Conservation (phyloP, 371 early-diverging fungal genomes). For the Enteropsectra breve region DNA sequence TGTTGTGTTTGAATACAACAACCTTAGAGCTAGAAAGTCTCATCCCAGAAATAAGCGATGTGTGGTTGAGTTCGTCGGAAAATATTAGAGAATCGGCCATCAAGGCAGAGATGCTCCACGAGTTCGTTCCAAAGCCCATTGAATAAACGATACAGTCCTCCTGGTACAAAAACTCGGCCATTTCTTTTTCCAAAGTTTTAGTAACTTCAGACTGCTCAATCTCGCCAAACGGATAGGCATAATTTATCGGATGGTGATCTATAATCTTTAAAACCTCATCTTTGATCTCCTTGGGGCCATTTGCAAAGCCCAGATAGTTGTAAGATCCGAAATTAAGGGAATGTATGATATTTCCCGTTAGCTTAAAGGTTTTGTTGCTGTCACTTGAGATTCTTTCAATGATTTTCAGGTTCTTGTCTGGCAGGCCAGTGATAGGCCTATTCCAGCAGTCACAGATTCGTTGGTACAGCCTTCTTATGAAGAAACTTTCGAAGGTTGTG, state of each 20-base stretch:
- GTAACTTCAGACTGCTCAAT: constrained; percentile 66
- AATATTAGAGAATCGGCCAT: constrained; percentile 78
- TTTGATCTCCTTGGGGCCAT: constrained; percentile 74
- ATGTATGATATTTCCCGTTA: constrained; percentile 71
- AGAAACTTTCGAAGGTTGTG: constrained; percentile 88
- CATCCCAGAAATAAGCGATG: constrained; percentile 83
- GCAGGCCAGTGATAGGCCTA: constrained; percentile 82
- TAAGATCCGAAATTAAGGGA: constrained; percentile 91
- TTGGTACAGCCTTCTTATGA: constrained; percentile 77
- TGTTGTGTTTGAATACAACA: constrained; percentile 88
- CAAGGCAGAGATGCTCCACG: constrained; percentile 83
- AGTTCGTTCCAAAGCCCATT: constrained; percentile 98
- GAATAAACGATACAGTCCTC: constrained; percentile 81
- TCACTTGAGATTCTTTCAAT: constrained; percentile 73
- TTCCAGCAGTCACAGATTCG: constrained; percentile 91
- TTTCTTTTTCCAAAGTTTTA: constrained; percentile 71
- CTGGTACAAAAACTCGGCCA: constrained; percentile 84
- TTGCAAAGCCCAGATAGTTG: constrained; percentile 96
- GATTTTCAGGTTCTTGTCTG: constrained; percentile 76
- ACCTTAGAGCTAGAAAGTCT: constrained; percentile 83
- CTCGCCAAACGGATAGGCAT: constrained; percentile 62
- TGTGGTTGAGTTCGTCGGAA: constrained; percentile 90
- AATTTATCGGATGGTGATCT: constrained; percentile 57
- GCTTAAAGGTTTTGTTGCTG: constrained; percentile 70
- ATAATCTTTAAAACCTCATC: constrained; percentile 71